Percentiles rank a stretch among this genome's conserved stretches.
Evolutionary conservation across 1,284 basidiomycete species (phyloP).

Genomic region (Ustilago nuda): DNA sequence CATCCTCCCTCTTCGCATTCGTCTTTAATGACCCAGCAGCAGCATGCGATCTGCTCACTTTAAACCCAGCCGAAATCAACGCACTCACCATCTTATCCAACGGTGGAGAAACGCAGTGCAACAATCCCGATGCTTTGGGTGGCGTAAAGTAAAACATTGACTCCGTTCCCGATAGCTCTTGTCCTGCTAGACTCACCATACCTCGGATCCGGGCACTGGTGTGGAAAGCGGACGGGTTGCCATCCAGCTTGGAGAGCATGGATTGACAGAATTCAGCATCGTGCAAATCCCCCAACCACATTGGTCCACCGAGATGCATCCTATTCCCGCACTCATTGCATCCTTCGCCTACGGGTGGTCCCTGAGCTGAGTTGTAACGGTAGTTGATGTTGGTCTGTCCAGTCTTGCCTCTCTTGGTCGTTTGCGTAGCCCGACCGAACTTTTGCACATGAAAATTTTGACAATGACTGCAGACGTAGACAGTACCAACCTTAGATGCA

Average conservation of each 20-base stretch:
- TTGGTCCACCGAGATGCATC: slow-evolving; percentile 80
- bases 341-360: slow-evolving; percentile 76
- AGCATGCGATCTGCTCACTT: slow-evolving; percentile 90
- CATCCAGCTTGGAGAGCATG: slow-evolving; percentile 79
- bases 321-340: slow-evolving; percentile 82
- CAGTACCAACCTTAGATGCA: slow-evolving; percentile 64
- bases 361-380: slow-evolving; percentile 77
- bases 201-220: slow-evolving; percentile 89
- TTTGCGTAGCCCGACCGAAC: slow-evolving; percentile 54
- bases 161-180: slow-evolving; percentile 75
- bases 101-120: slow-evolving; percentile 75
- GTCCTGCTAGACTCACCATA: slow-evolving; percentile 89
- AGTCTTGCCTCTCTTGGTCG: slow-evolving; percentile 46
- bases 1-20: slow-evolving; percentile 77
- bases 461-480: slow-evolving; percentile 64
- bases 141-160: slow-evolving; percentile 93
- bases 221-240: slow-evolving; percentile 75
- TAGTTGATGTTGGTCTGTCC: slow-evolving; percentile 57
- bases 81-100: slow-evolving; percentile 76
- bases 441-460: slow-evolving; percentile 56
- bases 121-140: slow-evolving; percentile 81
- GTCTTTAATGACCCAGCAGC: slow-evolving; percentile 91
- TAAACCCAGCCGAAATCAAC: slow-evolving; percentile 84
- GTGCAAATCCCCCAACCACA: slow-evolving; percentile 94
- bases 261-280: slow-evolving; percentile 79